phyloP scores from a whole-genome alignment of 129 eudicot species.

The Smallanthus sonchifolius region DNA sequence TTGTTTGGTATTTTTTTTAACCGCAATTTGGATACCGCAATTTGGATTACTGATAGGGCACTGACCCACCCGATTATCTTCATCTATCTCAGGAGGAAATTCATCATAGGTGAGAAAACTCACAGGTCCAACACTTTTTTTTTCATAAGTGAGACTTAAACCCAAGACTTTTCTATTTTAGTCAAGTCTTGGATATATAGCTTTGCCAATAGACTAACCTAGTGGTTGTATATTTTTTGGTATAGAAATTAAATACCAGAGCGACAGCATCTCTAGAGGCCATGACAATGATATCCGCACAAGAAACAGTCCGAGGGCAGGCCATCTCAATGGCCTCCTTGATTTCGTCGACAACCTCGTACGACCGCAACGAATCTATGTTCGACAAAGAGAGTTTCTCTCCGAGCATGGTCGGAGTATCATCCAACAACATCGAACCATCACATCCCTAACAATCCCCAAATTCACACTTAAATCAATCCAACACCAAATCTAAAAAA shows the following conservation, averaged over 20 bases:
- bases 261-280: constrained; percentile 93
- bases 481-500: background rate
- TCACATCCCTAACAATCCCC: constrained; percentile 68
- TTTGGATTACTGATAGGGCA: no score
- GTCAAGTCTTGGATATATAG: no score
- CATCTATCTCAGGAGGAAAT: no score
- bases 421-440: constrained; percentile 89
- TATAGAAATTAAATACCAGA: constrained; percentile 43
- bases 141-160: no score
- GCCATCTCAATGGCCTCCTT: constrained; percentile 74
- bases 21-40: no score
- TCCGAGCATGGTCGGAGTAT: constrained; percentile 80
- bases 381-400: constrained; percentile 77
- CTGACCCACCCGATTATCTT: no score
- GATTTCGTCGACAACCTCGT: constrained; percentile 77
- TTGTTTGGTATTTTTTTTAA: no score
- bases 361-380: constrained; percentile 75
- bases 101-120: no score
- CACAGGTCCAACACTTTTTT: no score
- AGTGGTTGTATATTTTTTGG: no score
- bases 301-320: constrained; percentile 79
- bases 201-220: no score
- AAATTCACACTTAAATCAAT: background rate
- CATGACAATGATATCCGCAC: constrained; percentile 89
- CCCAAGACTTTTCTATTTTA: no score